Conservation (phyloP, 2,329 filamentous ascomycete genomes). For the Fusarium clavum region DNA sequence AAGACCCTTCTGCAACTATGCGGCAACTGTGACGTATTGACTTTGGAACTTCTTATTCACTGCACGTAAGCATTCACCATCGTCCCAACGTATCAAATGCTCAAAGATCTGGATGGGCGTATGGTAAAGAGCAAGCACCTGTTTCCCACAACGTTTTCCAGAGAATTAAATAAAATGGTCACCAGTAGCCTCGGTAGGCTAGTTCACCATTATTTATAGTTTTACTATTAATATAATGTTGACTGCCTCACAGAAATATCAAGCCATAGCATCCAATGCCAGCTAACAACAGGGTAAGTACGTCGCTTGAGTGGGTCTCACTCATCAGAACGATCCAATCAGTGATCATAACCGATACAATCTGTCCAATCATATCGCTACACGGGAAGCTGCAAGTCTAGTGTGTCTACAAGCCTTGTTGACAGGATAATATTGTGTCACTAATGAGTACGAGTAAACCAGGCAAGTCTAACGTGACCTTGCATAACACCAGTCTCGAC, state of each 20-base stretch:
- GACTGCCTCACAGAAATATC: neutral
- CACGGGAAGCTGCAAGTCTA: neutral
- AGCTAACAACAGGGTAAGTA: neutral
- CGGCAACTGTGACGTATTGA: neutral
- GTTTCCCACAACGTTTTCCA: neutral
- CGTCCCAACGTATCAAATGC: fast-evolving
- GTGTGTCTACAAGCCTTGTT: neutral
- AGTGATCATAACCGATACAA: too few relatives aligned
- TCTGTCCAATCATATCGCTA: neutral
- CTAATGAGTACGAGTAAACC: neutral
- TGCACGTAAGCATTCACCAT: neutral
- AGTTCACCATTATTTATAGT: neutral
- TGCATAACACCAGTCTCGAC: neutral
- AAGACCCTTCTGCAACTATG: neutral
- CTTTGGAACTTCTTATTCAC: fast-evolving
- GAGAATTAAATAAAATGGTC: neutral
- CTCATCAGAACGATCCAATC: neutral
- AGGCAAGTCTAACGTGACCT: neutral
- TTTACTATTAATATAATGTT: neutral
- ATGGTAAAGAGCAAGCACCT: too few relatives aligned
- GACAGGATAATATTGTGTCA: neutral
- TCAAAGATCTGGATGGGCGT: too few relatives aligned
- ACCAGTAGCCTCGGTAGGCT: too few relatives aligned
- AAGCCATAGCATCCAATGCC: neutral
- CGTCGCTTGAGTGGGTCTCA: neutral